Evolutionary conservation across 257 asterid species (phyloP).

Genomic region (Coffea eugenioides): DNA sequence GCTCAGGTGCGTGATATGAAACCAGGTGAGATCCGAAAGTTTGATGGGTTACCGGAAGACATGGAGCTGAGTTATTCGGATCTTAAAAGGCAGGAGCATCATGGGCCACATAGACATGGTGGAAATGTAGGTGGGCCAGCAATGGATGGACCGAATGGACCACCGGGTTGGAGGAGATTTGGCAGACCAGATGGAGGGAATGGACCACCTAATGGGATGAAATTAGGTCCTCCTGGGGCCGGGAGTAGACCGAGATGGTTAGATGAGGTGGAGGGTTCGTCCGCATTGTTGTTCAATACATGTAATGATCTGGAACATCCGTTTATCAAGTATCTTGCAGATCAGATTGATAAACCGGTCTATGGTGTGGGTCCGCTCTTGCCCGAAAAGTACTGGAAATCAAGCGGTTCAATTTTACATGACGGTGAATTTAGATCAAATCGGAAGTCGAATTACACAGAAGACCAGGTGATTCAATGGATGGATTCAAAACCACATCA

Average conservation of each 20-base stretch:
- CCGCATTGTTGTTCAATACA: constrained; percentile 56
- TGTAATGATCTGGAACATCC: constrained; percentile 50
- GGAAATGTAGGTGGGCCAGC: constrained; percentile 8
- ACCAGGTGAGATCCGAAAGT: constrained; percentile 36
- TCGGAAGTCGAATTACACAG: constrained; percentile 49
- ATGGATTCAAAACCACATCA: constrained; percentile 44
- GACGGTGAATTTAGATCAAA: constrained; percentile 47
- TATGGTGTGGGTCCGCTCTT: constrained; percentile 61
- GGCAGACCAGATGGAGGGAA: constrained; percentile 15
- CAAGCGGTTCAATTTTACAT: constrained; percentile 36
- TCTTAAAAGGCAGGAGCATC: constrained; percentile 25
- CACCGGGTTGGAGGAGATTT: constrained; percentile 25
- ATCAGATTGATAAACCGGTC: constrained; percentile 40
- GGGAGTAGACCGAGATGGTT: constrained; percentile 52
- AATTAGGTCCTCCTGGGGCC: constrained; percentile 39
- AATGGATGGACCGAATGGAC: constrained; percentile 12
- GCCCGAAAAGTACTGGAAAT: constrained; percentile 56
- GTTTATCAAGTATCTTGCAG: constrained; percentile 43
- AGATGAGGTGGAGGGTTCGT: constrained; percentile 48
- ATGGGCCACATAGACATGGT: background rate
- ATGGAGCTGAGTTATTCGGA: constrained; percentile 48
- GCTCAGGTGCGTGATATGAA: constrained; percentile 36
- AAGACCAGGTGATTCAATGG: constrained; percentile 63
- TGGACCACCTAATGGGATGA: constrained; percentile 27
- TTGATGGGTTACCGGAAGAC: constrained; percentile 50